Percentiles rank a stretch among this genome's conserved stretches.
Evolutionary conservation across 805 yeast genomes (phyloP).

Genomic region (Danielia reshetovae): DNA sequence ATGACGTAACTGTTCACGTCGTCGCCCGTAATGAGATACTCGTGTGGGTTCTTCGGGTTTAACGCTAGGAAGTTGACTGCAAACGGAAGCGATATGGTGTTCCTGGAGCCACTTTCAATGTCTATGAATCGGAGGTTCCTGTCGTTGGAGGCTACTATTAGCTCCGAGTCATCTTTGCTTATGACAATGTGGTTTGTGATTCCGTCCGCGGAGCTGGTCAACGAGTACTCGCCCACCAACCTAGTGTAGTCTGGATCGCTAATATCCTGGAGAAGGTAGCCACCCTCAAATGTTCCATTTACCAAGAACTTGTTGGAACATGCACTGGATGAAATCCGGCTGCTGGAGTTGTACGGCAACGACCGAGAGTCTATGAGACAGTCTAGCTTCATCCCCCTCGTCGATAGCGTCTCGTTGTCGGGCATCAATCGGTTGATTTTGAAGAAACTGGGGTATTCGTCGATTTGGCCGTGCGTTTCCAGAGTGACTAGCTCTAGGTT

Average conservation of each 20-base stretch:
- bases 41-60: slow-evolving; percentile 34
- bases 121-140: slow-evolving; percentile 40
- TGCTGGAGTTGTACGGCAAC: slow-evolving; percentile 25
- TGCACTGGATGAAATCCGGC: slow-evolving; percentile 47
- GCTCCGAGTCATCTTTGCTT: slow-evolving; percentile 23
- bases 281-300: slow-evolving; percentile 56
- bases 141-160: slow-evolving; percentile 52
- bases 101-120: slow-evolving; percentile 16
- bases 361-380: slow-evolving; percentile 36
- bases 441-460: slow-evolving; percentile 31
- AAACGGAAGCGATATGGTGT: slow-evolving; percentile 31
- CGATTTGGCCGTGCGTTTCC: slow-evolving; percentile 19
- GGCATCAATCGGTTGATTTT: slow-evolving; percentile 33
- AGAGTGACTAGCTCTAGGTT: slow-evolving; percentile 23
- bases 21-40: slow-evolving; percentile 51
- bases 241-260: slow-evolving; percentile 17
- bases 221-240: slow-evolving; percentile 28
- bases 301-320: slow-evolving; percentile 40
- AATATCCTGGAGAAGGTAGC: slow-evolving; percentile 38
- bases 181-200: slow-evolving; percentile 49
- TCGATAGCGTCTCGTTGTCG: slow-evolving; percentile 16
- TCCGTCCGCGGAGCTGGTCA: slow-evolving; percentile 45
- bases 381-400: slow-evolving; percentile 30
- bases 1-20: slow-evolving; percentile 37
- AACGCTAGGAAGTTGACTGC: slow-evolving; percentile 49